Evolutionary conservation across 2,329 filamentous ascomycete species (phyloP).

Genomic region (Fusarium veterinarium): DNA sequence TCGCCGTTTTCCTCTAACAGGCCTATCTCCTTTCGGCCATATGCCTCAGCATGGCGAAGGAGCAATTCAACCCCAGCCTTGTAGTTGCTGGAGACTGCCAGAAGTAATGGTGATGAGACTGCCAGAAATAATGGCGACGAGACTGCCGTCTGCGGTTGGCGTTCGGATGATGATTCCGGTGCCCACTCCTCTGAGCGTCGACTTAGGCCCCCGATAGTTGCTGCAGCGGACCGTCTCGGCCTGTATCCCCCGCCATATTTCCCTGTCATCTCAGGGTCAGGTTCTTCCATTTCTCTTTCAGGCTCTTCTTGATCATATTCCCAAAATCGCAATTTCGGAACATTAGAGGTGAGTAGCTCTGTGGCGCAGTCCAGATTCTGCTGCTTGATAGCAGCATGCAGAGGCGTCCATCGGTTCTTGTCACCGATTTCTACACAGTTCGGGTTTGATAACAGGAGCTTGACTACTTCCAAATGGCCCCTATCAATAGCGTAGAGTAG

Average conservation of each 20-base stretch:
- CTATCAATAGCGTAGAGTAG: background rate
- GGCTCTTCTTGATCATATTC: background rate
- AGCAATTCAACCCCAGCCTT: background rate
- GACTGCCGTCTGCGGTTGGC: background rate
- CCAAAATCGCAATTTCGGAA: background rate
- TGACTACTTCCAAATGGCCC: background rate
- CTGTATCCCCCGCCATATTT: background rate
- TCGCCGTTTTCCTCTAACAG: rapidly evolving
- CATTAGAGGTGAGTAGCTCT: rapidly evolving
- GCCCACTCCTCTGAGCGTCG: rapidly evolving
- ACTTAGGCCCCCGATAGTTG: background rate
- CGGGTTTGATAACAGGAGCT: background rate
- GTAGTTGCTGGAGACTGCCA: rapidly evolving
- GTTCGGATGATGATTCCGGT: background rate
- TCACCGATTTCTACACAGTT: background rate
- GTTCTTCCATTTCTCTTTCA: rapidly evolving
- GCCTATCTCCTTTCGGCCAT: background rate
- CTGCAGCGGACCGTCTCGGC: rapidly evolving
- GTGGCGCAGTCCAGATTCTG: rapidly evolving
- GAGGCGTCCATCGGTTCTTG: background rate
- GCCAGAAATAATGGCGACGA: background rate
- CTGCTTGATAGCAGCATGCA: background rate
- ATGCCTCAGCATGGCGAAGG: rapidly evolving
- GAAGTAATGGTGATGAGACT: background rate
- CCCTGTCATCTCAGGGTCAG: background rate